Percentiles rank a stretch among this genome's conserved stretches.
Evolutionary conservation across 2,329 filamentous ascomycete genomes (phyloP).

Genomic region (Elsinoe ampelina): DNA sequence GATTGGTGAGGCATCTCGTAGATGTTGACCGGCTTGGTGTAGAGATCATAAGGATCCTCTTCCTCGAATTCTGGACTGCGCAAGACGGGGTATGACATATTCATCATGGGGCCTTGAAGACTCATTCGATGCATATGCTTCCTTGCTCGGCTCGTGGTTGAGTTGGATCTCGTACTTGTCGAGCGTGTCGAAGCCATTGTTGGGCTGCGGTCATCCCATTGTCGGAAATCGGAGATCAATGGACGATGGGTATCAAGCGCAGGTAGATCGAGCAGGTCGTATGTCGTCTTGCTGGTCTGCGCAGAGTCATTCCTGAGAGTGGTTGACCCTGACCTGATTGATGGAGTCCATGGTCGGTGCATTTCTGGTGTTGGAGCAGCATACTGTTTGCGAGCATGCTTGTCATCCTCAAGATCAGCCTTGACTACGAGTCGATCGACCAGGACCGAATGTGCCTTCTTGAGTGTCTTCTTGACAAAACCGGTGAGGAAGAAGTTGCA

Average conservation of each 20-base stretch:
- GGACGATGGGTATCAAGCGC: not conserved
- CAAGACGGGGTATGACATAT: not conserved
- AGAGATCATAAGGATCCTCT: not conserved
- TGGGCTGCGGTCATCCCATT: not conserved
- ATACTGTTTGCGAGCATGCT: conserved; percentile 13
- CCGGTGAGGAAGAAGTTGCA: conserved; percentile 67
- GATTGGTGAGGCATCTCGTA: not conserved
- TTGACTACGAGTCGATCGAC: conserved; percentile 42
- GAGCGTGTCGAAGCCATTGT: not conserved
- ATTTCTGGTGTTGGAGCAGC: not conserved
- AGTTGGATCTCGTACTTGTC: not conserved
- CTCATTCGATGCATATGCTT: conserved; percentile 9
- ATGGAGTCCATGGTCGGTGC: conserved; percentile 3
- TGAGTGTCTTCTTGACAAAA: conserved; percentile 76
- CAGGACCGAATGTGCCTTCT: conserved; percentile 62
- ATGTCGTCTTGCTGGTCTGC: not conserved
- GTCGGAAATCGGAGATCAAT: not conserved
- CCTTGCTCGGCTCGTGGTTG: not conserved
- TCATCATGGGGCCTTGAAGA: conserved; percentile 1
- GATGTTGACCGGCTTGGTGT: not conserved
- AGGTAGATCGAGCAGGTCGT: not conserved
- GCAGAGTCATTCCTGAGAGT: conserved; percentile 8
- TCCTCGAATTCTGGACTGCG: not conserved
- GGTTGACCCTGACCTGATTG: not conserved
- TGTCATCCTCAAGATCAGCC: conserved; percentile 17